These are phyloP conservation scores for Chalciporus chontae DNA, from an alignment of 768 basidiomycete species.

Conservation along the genomic window DNA sequence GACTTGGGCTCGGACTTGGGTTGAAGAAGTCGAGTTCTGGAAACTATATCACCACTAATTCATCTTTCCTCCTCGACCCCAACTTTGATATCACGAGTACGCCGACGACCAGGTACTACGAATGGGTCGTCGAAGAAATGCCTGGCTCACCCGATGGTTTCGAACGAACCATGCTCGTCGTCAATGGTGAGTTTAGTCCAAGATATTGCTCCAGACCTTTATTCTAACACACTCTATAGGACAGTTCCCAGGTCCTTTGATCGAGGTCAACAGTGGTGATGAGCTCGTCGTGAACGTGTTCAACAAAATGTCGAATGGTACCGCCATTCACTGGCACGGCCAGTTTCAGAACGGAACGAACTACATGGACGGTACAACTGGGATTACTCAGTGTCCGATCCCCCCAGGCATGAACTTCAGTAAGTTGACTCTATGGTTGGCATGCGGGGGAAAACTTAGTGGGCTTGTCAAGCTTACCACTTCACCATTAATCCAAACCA, in stretches of 20 bases:
- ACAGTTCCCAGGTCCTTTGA: slow-evolving; percentile 33
- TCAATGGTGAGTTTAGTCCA: slow-evolving; percentile 36
- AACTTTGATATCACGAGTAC: slow-evolving; percentile 24
- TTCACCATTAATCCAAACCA: slow-evolving; percentile 41
- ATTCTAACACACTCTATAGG: slow-evolving; percentile 17
- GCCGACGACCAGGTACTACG: slow-evolving; percentile 40
- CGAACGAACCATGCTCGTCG: slow-evolving; percentile 41
- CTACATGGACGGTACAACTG: slow-evolving; percentile 46
- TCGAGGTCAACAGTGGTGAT: slow-evolving; percentile 35
- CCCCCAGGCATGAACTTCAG: slow-evolving; percentile 43
- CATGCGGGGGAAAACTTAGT: background rate
- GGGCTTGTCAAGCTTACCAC: slow-evolving; percentile 24
- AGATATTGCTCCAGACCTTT: background rate
- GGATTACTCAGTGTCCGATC: slow-evolving; percentile 51
- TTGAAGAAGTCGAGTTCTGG: slow-evolving; percentile 17
- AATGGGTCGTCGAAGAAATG: slow-evolving; percentile 40
- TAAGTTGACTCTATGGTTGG: slow-evolving; percentile 15
- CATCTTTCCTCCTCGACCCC: slow-evolving; percentile 28
- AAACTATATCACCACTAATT: slow-evolving; percentile 21
- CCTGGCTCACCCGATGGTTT: slow-evolving; percentile 40
- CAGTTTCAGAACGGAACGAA: slow-evolving; percentile 44
- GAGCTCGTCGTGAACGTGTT: slow-evolving; percentile 34
- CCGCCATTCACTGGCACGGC: slow-evolving; percentile 33
- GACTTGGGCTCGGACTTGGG: slow-evolving; percentile 29
- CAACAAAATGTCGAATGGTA: slow-evolving; percentile 31